A percentile compares a stretch with the other conserved stretches of the same genome.
phyloP scores from a whole-genome alignment of 805 yeast genomes.

The Candida golubevii region DNA sequence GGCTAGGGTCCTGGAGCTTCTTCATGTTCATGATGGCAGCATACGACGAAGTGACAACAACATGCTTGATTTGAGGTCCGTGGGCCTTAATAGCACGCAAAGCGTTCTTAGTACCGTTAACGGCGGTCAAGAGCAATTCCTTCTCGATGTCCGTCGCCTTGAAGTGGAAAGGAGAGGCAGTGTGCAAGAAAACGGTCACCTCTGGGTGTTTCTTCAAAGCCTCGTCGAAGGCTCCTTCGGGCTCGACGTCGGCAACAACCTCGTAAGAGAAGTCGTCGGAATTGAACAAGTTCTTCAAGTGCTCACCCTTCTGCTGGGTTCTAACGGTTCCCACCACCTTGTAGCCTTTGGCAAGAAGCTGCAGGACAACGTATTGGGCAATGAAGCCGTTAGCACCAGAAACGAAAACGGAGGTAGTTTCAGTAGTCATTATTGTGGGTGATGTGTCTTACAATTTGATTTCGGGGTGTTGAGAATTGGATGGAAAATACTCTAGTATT shows the following conservation, averaged over 20 bases:
- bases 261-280: constrained; percentile 36
- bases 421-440: too few species aligned
- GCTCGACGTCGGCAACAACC: constrained; percentile 45
- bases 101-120: constrained; percentile 19
- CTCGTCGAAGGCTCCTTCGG: constrained; percentile 40
- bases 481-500: too few species aligned
- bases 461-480: too few species aligned
- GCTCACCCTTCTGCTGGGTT: constrained; percentile 19
- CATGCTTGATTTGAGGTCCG: constrained; percentile 6
- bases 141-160: constrained; percentile 41
- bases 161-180: constrained; percentile 56
- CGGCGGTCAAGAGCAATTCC: constrained; percentile 53
- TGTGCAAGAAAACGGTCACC: constrained; percentile 51
- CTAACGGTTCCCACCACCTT: constrained; percentile 25
- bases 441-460: too few species aligned
- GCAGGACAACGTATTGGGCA: constrained; percentile 23
- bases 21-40: constrained; percentile 8
- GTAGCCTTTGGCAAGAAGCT: constrained; percentile 20
- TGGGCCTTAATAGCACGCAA: constrained; percentile 8
- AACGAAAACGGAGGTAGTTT: constrained; percentile 17
- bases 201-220: constrained; percentile 46
- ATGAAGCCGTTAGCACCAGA: constrained; percentile 33
- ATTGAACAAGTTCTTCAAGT: constrained; percentile 21
- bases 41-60: constrained; percentile 9
- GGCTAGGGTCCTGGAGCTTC: constrained; percentile 4